Evolutionary conservation across 2,329 filamentous ascomycete genomes (phyloP), one percentile per base, ranked within the genome.

Genomic region (Colletotrichum sp.): DNA sequence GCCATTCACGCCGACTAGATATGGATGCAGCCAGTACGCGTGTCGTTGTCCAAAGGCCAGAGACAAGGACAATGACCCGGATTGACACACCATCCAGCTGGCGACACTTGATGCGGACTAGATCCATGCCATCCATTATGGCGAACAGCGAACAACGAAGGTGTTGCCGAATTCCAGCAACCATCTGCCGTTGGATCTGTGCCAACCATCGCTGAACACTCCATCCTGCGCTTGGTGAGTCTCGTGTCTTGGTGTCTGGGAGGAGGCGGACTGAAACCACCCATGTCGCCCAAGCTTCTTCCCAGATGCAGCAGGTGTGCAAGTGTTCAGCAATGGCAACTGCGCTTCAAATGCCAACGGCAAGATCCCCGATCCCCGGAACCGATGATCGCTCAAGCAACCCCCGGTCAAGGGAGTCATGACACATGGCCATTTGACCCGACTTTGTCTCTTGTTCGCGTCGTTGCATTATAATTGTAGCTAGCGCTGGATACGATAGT

Each of bases 331-430:
- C 63, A 66, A 36, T 26, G 59, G 28, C 59, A 62, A 30, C 59
- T n/a, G 36, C 28, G 63, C 63, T 21, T 34, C 21, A 28, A 18
- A 24, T 44, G n/a, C 66, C 66, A 68, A 28, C 21, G 15, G 30
- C 66, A 64, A 64, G 44, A 73, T 69, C 21, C 44, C 49, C 70
- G 66, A 62, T 62, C 44, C 28, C 64, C 49, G 57, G 57, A 76
- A 65, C 63, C 64, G 59, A 69, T 65, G 49, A 73, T 65, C 64
- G 59, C 74, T 63, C 70, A 65, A 76, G 70, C 70, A 60, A 57
- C 28, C 49, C 73, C 74, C 59, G 65, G 74, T 74, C 57, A 49
- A 59, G 59, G 70, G 64, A 72, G 70, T 63, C 70, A 76, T 76
- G 70, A 69, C 70, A 75, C 68, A 64, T 39, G 64, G 28, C 28